A percentile compares a stretch with the other conserved stretches of the same genome.
Evolutionary conservation across 257 asterid species (phyloP).

Genomic region (Salvia splendens): DNA sequence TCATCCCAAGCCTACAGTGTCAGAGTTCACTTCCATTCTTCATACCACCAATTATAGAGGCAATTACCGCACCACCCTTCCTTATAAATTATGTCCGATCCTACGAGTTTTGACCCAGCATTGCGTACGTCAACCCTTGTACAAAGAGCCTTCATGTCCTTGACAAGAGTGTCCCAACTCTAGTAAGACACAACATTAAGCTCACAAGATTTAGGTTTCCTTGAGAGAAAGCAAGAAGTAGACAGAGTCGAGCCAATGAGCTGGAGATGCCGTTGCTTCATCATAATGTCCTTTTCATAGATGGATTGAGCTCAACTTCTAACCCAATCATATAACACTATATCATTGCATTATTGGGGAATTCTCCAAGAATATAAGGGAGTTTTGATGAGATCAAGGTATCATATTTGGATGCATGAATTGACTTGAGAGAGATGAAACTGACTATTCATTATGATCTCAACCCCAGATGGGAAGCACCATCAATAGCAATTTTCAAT

Average conservation of each 20-base stretch:
- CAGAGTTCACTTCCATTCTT: too few relatives aligned
- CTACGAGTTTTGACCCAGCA: too few relatives aligned
- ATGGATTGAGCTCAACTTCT: constrained; percentile 1
- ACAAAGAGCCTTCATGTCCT: too few relatives aligned
- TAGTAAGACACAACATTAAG: background rate
- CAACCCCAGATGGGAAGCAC: constrained; percentile 24
- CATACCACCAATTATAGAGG: too few relatives aligned
- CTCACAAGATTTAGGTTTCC: constrained; percentile 27
- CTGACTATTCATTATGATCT: constrained; percentile 27
- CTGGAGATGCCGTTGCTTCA: constrained; percentile 33
- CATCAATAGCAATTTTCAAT: constrained; percentile 29
- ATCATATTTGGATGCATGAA: constrained; percentile 30
- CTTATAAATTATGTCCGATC: too few relatives aligned
- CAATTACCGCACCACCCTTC: too few relatives aligned
- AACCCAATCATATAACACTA: constrained; percentile 26
- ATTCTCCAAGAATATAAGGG: constrained; percentile 7
- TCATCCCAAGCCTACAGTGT: too few relatives aligned
- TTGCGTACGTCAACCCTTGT: too few relatives aligned
- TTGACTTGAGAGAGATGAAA: constrained; percentile 31
- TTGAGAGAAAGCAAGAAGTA: background rate
- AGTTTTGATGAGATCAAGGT: constrained; percentile 31
- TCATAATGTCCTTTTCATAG: constrained; percentile 4
- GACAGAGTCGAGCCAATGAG: constrained; percentile 27
- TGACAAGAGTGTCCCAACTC: too few relatives aligned
- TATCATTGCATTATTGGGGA: constrained; percentile 27